phyloP scores from a whole-genome alignment of 345 rosid genomes.

The Acer negundo region DNA sequence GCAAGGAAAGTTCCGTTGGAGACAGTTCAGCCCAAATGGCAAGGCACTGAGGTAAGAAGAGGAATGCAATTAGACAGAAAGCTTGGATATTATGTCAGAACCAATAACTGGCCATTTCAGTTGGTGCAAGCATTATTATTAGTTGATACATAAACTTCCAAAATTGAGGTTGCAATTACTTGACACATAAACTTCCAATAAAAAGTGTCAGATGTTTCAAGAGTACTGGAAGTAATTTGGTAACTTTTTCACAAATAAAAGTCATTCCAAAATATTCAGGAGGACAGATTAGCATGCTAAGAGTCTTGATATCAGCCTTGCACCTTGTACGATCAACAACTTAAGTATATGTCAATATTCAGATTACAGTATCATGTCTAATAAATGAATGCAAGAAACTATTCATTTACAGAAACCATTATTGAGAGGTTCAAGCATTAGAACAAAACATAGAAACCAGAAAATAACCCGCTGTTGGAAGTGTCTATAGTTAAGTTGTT shows the following conservation, averaged over 20 bases:
- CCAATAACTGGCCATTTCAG: constrained; percentile 9
- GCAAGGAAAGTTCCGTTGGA: constrained; percentile 68
- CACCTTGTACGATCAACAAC: neutral
- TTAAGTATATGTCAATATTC: neutral
- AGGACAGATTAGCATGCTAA: neutral
- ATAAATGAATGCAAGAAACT: neutral
- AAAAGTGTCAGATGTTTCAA: neutral
- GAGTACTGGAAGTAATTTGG: neutral
- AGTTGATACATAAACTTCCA: neutral
- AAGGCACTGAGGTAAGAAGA: constrained; percentile 36
- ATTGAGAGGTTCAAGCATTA: neutral
- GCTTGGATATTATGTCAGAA: neutral
- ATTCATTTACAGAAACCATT: neutral
- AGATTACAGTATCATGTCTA: neutral
- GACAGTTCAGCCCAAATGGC: constrained; percentile 60
- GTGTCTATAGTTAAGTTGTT: constrained; percentile 52
- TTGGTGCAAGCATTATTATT: too few relatives aligned
- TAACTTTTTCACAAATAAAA: neutral
- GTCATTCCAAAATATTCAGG: neutral
- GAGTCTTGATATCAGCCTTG: neutral
- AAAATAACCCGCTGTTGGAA: constrained; percentile 42
- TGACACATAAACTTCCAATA: neutral
- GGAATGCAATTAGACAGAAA: neutral
- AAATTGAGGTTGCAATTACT: neutral
- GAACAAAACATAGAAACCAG: neutral